These are phyloP conservation scores for Xylaria hypoxylon DNA, from an alignment of 2,329 filamentous ascomycete genomes.

Conservation along the genomic window DNA sequence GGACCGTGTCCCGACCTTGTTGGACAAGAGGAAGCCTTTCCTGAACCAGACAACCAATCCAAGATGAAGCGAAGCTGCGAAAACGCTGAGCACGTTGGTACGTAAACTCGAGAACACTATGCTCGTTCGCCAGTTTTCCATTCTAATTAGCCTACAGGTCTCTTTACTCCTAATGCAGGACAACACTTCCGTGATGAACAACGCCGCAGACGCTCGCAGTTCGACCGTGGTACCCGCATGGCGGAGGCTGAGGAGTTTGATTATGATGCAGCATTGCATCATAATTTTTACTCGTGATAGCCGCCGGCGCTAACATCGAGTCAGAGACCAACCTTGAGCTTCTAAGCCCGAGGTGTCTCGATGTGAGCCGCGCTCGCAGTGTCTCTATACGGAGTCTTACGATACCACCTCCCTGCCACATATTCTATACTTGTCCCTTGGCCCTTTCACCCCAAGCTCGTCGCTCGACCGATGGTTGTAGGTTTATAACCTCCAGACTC, in stretches of 20 bases:
- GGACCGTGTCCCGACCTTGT: constrained; percentile 63
- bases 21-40: constrained; percentile 81
- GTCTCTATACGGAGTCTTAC: constrained; percentile 24
- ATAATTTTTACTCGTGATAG: constrained; percentile 52
- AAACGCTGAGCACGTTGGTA: constrained; percentile 86
- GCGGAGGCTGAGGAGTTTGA: constrained; percentile 74
- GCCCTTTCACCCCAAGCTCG: not conserved
- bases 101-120: constrained; percentile 50
- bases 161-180: constrained; percentile 83
- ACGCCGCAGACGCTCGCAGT: constrained; percentile 80
- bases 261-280: constrained; percentile 59
- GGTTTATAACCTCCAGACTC: not conserved
- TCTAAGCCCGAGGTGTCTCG: constrained; percentile 20
- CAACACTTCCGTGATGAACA: constrained; percentile 81
- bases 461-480: constrained; percentile 2
- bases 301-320: constrained; percentile 19
- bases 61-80: constrained; percentile 90
- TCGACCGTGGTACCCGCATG: constrained; percentile 81
- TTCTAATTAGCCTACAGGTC: constrained; percentile 60
- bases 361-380: constrained; percentile 18
- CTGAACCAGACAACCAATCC: constrained; percentile 82
- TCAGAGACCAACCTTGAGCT: constrained; percentile 28
- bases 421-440: not conserved
- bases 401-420: not conserved
- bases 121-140: not conserved